Evolutionary conservation across 2,329 filamentous ascomycete genomes (phyloP).

Genomic region (Pseudogymnoascus sp.): DNA sequence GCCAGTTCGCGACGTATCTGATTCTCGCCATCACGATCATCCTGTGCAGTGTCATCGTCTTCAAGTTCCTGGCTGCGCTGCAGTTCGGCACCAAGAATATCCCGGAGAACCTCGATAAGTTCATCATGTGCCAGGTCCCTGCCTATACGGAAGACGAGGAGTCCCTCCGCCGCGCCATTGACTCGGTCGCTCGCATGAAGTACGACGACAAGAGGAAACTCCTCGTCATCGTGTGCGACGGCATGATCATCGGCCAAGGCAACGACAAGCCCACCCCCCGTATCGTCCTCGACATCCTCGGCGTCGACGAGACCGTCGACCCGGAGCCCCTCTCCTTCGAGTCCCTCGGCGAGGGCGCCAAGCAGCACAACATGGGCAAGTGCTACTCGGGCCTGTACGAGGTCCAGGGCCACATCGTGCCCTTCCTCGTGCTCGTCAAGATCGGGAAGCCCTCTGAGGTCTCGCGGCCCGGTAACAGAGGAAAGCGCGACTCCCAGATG

Average conservation of each 20-base stretch:
- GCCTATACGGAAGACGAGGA: constrained; percentile 98
- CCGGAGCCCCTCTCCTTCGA: constrained; percentile 96
- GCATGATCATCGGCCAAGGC: constrained; percentile 90
- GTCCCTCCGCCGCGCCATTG: constrained; percentile 81
- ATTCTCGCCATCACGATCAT: constrained; percentile 81
- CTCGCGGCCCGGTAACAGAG: constrained; percentile 77
- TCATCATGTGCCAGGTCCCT: constrained; percentile 96
- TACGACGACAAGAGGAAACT: constrained; percentile 99
- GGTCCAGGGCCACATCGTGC: constrained; percentile 94
- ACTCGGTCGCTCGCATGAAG: constrained; percentile 86
- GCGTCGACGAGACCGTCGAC: constrained; percentile 86
- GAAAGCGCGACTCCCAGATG: constrained; percentile 99
- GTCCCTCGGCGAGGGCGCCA: constrained; percentile 86
- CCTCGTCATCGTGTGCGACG: constrained; percentile 92
- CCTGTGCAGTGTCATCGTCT: constrained; percentile 66
- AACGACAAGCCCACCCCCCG: constrained; percentile 96
- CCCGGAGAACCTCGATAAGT: constrained; percentile 90
- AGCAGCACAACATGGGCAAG: constrained; percentile 99
- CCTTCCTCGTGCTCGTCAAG: constrained; percentile 94
- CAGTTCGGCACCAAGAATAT: constrained; percentile 89
- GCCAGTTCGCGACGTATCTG: constrained; percentile 85
- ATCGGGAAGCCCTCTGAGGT: constrained; percentile 79
- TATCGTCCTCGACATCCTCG: constrained; percentile 94
- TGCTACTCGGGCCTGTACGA: constrained; percentile 97
- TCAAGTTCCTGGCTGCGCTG: constrained; percentile 88